These are phyloP conservation scores for Pistacia integerrima DNA, from an alignment of 345 rosid genomes.

Conservation along the genomic window DNA sequence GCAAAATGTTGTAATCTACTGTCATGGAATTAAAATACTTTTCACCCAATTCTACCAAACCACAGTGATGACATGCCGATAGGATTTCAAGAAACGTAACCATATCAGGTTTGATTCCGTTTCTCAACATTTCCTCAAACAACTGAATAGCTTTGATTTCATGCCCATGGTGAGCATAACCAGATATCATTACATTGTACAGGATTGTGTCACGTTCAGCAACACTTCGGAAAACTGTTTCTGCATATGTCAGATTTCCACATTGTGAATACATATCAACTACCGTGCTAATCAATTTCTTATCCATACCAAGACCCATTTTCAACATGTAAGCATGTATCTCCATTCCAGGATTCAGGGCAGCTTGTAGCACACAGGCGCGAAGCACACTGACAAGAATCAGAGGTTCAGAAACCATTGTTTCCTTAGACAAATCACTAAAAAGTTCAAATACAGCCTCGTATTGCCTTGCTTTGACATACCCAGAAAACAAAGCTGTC, in stretches of 20 bases:
- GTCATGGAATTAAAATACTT: constrained; percentile 61
- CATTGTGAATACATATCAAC: constrained; percentile 80
- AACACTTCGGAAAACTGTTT: constrained; percentile 43
- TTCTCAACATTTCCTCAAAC: constrained; percentile 56
- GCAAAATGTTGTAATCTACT: constrained; percentile 46
- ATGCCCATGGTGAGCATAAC: constrained; percentile 70
- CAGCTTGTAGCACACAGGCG: no score
- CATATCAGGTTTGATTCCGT: constrained; percentile 53
- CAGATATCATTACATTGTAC: constrained; percentile 75
- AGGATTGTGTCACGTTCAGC: constrained; percentile 50
- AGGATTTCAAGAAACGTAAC: constrained; percentile 69
- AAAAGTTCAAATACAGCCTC: no score
- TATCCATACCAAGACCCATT: no score
- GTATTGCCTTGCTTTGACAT: no score
- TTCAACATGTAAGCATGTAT: no score
- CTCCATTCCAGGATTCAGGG: no score
- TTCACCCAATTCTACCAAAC: constrained; percentile 65
- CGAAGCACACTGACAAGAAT: no score
- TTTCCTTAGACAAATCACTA: no score
- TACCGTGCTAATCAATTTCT: not conserved
- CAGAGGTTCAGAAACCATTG: no score
- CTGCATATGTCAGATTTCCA: constrained; percentile 64
- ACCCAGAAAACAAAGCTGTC: no score
- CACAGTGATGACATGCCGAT: constrained; percentile 79
- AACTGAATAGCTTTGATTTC: constrained; percentile 47